Conservation (phyloP, 2,329 filamentous ascomycete genomes). For the Xylariaceae sp. region DNA sequence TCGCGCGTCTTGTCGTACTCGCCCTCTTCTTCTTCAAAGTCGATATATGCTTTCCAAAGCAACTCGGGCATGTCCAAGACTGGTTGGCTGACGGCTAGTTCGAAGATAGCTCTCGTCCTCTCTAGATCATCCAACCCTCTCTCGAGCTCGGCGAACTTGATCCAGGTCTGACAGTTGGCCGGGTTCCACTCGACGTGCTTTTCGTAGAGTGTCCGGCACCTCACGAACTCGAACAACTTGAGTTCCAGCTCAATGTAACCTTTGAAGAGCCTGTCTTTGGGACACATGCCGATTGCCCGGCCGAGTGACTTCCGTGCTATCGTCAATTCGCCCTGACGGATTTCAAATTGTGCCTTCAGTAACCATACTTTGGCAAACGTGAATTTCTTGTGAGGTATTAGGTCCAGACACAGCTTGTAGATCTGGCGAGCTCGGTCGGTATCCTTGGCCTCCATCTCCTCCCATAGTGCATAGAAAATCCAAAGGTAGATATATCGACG, state of each 20-base stretch:
- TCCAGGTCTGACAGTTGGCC: slow-evolving; percentile 89
- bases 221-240: slow-evolving; percentile 88
- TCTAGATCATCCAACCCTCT: slow-evolving; percentile 86
- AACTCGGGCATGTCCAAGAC: slow-evolving; percentile 95
- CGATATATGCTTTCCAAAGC: slow-evolving; percentile 96
- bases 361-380: slow-evolving; percentile 98
- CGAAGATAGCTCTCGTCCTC: slow-evolving; percentile 83
- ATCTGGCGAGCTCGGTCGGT: slow-evolving; percentile 77
- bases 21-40: slow-evolving; percentile 94
- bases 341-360: slow-evolving; percentile 86
- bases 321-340: slow-evolving; percentile 77
- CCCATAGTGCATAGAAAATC: slow-evolving; percentile 95
- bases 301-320: slow-evolving; percentile 85
- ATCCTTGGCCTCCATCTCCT: slow-evolving; percentile 83
- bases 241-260: slow-evolving; percentile 91
- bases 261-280: slow-evolving; percentile 92
- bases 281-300: slow-evolving; percentile 86
- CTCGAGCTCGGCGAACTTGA: slow-evolving; percentile 91
- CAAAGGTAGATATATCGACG: slow-evolving; percentile 95
- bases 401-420: slow-evolving; percentile 79
- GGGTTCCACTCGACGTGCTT: slow-evolving; percentile 93
- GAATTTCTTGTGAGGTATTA: slow-evolving; percentile 94
- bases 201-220: slow-evolving; percentile 86
- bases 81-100: slow-evolving; percentile 78
- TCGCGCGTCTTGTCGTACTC: slow-evolving; percentile 79